Evolutionary conservation across 164 flowering plant species (phyloP), one percentile per base, ranked within the genome.

Genomic region (Stephania japonica): DNA sequence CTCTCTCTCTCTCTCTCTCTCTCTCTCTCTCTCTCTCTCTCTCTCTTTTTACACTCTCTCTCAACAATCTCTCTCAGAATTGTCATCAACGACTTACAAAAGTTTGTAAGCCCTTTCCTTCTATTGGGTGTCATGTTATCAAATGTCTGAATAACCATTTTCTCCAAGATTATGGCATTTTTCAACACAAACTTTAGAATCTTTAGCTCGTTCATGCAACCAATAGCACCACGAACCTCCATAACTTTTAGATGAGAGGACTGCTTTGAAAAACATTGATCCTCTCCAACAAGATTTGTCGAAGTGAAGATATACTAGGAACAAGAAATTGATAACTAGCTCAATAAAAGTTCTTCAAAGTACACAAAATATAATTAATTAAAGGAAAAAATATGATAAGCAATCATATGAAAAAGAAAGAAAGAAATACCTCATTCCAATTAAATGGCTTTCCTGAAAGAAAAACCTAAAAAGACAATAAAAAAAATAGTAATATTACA

Each of bases 111-210:
- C 7, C 16, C 53, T 25, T 23, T 47, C 38, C 66, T 27, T 47
- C 43, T 43, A 25, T 27, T 18, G 3, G 70, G 26, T 63, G 42
- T 1, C 5, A 24, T 32, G 4, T 26, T n/a, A 42, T 44, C 13
- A 19, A n/a, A 27, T 11, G 62, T 44, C 23, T 6, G 24, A 66
- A 72, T 21, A 47, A 65, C 25, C 65, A 73, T 7, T 67, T 67
- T 53, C 70, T 73, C 75, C 75, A 73, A 50, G 21, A 73, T 50
- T n/a, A n/a, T 8, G 7, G 75, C 70, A 32, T 49, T 67, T 63
- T 66, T 73, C 49, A 73, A 38, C 75, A 73, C 42, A 16, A 73
- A 14, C 16, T 67, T 38, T 2, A 73, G 32, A 49, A 73, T 19
- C 27, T 25, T 67, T n/a, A 66, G 64, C 38, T 32, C 70, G 32